Evolutionary conservation across 2,329 filamentous ascomycete species (phyloP).

Genomic region (Hypoxylon sp.): DNA sequence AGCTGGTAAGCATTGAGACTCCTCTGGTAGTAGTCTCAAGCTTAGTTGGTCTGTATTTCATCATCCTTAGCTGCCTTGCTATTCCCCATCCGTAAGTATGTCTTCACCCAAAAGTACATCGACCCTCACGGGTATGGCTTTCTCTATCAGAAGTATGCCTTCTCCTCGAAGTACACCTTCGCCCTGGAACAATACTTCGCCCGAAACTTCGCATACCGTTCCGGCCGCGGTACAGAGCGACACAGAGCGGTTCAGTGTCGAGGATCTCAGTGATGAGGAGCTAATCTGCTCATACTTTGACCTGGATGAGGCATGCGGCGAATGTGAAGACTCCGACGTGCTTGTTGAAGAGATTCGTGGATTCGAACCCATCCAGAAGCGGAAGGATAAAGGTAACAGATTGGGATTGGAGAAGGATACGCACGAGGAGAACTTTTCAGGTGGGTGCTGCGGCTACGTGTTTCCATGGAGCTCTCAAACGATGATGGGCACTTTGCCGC

Average conservation of each 20-base stretch:
- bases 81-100: not conserved
- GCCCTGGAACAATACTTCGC: too few species aligned
- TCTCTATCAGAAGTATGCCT: too few species aligned
- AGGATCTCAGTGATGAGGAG: slow-evolving; percentile 11
- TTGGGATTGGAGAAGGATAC: not conserved
- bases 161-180: too few species aligned
- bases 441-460: slow-evolving; percentile 20
- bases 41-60: not conserved
- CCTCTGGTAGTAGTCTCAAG: not conserved
- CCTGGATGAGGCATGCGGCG: slow-evolving; percentile 17
- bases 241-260: not conserved
- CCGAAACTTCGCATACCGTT: not conserved
- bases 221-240: not conserved
- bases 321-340: not conserved
- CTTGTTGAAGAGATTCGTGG: slow-evolving; percentile 8
- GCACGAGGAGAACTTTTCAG: slow-evolving; percentile 20
- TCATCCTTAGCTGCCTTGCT: not conserved
- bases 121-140: too few species aligned
- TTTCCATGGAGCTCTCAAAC: slow-evolving; percentile 19
- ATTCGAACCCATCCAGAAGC: slow-evolving; percentile 16
- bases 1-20: not conserved
- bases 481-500: slow-evolving; percentile 6
- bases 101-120: too few species aligned
- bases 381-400: not conserved
- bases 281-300: slow-evolving; percentile 27